These are phyloP conservation scores for Symbiotaphrina buchneri DNA, from an alignment of 495 filamentous ascomycete species.

Conservation along the genomic window DNA sequence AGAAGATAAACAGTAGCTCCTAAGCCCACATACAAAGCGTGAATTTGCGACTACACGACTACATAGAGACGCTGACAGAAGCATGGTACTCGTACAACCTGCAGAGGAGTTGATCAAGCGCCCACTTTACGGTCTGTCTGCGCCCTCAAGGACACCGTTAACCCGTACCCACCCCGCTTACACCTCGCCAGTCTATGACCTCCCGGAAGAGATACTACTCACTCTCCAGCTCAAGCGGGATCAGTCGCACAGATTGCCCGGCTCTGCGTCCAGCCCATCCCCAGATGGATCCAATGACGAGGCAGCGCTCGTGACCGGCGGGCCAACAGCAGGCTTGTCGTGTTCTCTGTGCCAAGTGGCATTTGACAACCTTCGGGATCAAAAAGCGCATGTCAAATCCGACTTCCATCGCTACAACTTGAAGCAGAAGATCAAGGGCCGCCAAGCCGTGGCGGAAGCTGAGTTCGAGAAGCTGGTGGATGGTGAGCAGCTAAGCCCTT, in stretches of 20 bases:
- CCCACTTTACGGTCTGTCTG: constrained; percentile 35
- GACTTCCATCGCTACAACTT: constrained; percentile 89
- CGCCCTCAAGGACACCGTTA: not conserved
- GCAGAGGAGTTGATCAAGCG: constrained; percentile 33
- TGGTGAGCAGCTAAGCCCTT: constrained; percentile 7
- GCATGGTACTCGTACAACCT: constrained; percentile 10
- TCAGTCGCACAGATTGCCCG: not conserved
- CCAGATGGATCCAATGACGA: constrained; percentile 6
- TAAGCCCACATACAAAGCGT: no score
- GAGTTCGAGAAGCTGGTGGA: constrained; percentile 74
- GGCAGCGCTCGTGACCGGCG: constrained; percentile 13
- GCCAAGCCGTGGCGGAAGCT: constrained; percentile 39
- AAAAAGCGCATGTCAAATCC: constrained; percentile 68
- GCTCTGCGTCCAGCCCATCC: not conserved
- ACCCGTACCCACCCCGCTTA: constrained; percentile 3
- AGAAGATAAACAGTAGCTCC: no score
- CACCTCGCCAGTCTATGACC: constrained; percentile 46
- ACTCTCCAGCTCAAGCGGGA: constrained; percentile 34
- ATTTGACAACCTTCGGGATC: constrained; percentile 53
- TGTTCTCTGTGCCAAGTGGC: constrained; percentile 61
- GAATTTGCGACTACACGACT: no score
- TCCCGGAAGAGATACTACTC: constrained; percentile 53
- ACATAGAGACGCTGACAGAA: not conserved
- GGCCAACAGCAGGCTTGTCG: constrained; percentile 46
- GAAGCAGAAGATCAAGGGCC: constrained; percentile 63